These are phyloP conservation scores for Cucumis sativus DNA, from an alignment of 306 rosid genomes.

Conservation along the genomic window DNA sequence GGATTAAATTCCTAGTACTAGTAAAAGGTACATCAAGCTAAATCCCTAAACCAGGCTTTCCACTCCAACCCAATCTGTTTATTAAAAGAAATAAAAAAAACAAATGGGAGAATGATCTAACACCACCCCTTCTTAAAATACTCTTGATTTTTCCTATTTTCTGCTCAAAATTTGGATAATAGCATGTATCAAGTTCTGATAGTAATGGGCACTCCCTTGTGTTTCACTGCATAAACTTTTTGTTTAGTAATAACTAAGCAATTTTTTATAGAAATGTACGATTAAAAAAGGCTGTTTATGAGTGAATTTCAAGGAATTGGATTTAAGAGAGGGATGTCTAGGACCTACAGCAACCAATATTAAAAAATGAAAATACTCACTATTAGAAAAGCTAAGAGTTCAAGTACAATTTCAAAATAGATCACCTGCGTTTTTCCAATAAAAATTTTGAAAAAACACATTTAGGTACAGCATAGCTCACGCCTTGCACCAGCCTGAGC, in stretches of 20 bases:
- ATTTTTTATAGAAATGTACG: not conserved
- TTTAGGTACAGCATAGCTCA: conserved; percentile 20
- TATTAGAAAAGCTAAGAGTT: not conserved
- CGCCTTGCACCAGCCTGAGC: conserved; percentile 97
- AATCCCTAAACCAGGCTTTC: not conserved
- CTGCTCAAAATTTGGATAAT: not conserved
- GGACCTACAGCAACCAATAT: not conserved
- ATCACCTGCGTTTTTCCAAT: not conserved
- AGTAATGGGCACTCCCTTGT: not conserved
- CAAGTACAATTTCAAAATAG: not conserved
- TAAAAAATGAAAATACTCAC: not conserved
- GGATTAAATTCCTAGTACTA: not conserved
- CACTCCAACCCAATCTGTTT: not conserved
- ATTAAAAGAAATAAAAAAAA: not conserved
- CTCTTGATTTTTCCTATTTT: not conserved
- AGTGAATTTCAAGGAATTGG: not conserved
- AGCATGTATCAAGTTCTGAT: not conserved
- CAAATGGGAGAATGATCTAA: not conserved
- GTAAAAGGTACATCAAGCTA: not conserved
- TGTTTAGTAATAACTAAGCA: not conserved
- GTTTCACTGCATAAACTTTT: not conserved
- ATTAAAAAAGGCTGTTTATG: not conserved
- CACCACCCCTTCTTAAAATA: not conserved
- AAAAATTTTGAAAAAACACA: not conserved
- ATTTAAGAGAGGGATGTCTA: not conserved